phyloP scores from a whole-genome alignment of 495 filamentous ascomycete species.

The Aspergillus steynii region DNA sequence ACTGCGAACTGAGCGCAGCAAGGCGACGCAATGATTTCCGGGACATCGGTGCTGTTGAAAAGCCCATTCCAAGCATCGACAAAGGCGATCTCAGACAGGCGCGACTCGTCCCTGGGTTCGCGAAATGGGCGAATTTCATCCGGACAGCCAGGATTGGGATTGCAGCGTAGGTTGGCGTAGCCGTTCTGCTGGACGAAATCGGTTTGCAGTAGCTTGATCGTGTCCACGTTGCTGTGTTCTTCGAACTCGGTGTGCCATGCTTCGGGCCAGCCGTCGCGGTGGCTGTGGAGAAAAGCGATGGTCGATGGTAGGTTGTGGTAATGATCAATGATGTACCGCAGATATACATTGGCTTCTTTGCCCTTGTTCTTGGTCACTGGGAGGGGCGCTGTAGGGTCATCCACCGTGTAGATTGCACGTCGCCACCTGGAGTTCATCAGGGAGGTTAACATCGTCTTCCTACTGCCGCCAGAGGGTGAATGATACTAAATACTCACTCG shows the following conservation, averaged over 20 bases:
- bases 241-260: constrained; percentile 47
- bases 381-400: constrained; percentile 51
- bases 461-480: neutral
- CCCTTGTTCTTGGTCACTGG: constrained; percentile 46
- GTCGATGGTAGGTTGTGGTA: constrained; percentile 48
- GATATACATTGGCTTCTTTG: constrained; percentile 49
- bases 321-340: constrained; percentile 53
- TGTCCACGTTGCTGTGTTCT: constrained; percentile 44
- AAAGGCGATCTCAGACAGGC: constrained; percentile 28
- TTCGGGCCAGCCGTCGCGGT: constrained; percentile 37
- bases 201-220: constrained; percentile 37
- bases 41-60: constrained; percentile 47
- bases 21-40: constrained; percentile 46
- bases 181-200: constrained; percentile 44
- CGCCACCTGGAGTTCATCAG: constrained; percentile 36
- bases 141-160: constrained; percentile 46
- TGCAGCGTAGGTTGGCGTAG: constrained; percentile 53
- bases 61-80: constrained; percentile 42
- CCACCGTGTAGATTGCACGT: constrained; percentile 58
- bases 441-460: neutral
- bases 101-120: constrained; percentile 15
- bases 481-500: constrained; percentile 28
- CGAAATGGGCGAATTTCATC: constrained; percentile 41
- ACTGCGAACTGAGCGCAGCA: constrained; percentile 77
- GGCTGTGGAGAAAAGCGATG: constrained; percentile 52